A percentile compares a stretch with the other conserved stretches of the same genome.
Conservation (phyloP, 495 filamentous ascomycete genomes). For the Hypoxylon fragiforme region DNA sequence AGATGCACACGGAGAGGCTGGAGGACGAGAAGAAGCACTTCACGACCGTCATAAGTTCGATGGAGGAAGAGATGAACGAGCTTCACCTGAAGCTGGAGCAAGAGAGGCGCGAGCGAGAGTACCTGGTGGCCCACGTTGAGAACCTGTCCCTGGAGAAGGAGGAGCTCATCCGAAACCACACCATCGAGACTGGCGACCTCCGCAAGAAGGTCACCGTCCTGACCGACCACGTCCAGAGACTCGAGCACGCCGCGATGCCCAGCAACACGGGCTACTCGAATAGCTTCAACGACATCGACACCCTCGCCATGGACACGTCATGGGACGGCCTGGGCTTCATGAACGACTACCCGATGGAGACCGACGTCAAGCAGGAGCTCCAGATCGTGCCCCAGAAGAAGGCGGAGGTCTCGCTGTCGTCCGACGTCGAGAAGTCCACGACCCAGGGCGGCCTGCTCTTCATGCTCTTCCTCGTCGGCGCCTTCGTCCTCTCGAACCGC, state of each 20-base stretch:
- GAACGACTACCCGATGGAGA: slow-evolving; percentile 58
- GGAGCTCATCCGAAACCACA: slow-evolving; percentile 85
- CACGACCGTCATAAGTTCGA: slow-evolving; percentile 68
- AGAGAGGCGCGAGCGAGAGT: slow-evolving; percentile 67
- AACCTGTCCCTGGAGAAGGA: slow-evolving; percentile 84
- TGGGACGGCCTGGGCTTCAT: slow-evolving; percentile 84
- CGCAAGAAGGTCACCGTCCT: slow-evolving; percentile 94
- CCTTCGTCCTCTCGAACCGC: slow-evolving; percentile 89
- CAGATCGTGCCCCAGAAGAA: slow-evolving; percentile 63
- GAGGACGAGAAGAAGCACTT: slow-evolving; percentile 96
- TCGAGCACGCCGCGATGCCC: slow-evolving; percentile 66
- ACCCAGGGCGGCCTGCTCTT: slow-evolving; percentile 67
- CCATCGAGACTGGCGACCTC: slow-evolving; percentile 89
- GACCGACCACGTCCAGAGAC: slow-evolving; percentile 78
- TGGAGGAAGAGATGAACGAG: slow-evolving; percentile 78
- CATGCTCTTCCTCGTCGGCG: slow-evolving; percentile 93
- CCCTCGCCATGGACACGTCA: slow-evolving; percentile 74
- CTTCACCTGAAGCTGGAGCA: slow-evolving; percentile 69
- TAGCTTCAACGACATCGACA: slow-evolving; percentile 80
- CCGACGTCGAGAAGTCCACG: slow-evolving; percentile 63
- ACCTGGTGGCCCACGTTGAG: slow-evolving; percentile 74
- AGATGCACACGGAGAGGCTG: slow-evolving; percentile 95
- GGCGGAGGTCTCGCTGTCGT: slow-evolving; percentile 52
- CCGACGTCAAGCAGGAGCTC: slow-evolving; percentile 59
- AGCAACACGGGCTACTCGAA: slow-evolving; percentile 64